Evolutionary conservation across 2,329 filamentous ascomycete species (phyloP).

Genomic region (Proliferodiscus dingleyae): DNA sequence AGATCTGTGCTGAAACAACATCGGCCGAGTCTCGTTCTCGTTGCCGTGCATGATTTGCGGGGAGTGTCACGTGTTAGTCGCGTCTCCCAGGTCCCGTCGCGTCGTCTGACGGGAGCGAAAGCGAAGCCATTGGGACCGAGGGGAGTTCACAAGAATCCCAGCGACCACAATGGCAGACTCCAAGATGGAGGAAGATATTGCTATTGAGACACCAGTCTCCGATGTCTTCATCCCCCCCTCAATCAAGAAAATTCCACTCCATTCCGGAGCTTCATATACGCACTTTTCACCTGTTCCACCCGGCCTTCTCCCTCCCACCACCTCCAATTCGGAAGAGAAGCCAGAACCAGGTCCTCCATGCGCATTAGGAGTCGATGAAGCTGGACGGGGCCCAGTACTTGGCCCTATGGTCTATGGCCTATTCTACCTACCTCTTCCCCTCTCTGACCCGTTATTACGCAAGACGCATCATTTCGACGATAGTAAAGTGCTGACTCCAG

Average conservation of each 20-base stretch:
- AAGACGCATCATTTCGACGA: constrained; percentile 85
- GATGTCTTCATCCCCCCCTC: constrained; percentile 63
- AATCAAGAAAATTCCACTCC: constrained; percentile 51
- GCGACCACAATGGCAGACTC: constrained; percentile 33
- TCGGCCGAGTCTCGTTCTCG: too few relatives aligned
- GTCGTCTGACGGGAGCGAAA: too few relatives aligned
- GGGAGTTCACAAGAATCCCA: too few relatives aligned
- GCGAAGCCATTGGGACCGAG: too few relatives aligned
- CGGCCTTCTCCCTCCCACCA: constrained; percentile 42
- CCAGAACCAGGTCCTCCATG: constrained; percentile 50
- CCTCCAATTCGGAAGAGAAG: constrained; percentile 13
- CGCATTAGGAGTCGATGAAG: constrained; percentile 87
- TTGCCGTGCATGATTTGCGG: too few relatives aligned
- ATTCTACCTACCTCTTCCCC: constrained; percentile 69
- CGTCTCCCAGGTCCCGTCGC: neutral
- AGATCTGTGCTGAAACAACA: too few relatives aligned
- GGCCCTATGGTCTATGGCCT: constrained; percentile 71
- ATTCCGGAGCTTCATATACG: constrained; percentile 63
- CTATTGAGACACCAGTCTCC: constrained; percentile 33
- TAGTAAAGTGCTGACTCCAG: constrained; percentile 82
- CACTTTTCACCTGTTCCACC: constrained; percentile 67
- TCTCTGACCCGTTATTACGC: constrained; percentile 69
- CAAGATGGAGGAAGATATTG: constrained; percentile 27
- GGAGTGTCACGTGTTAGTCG: too few relatives aligned
- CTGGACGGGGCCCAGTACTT: constrained; percentile 88